Evolutionary conservation across 345 rosid species (phyloP), one percentile per base, ranked within the genome.

Genomic region (Arabis hirsuta): DNA sequence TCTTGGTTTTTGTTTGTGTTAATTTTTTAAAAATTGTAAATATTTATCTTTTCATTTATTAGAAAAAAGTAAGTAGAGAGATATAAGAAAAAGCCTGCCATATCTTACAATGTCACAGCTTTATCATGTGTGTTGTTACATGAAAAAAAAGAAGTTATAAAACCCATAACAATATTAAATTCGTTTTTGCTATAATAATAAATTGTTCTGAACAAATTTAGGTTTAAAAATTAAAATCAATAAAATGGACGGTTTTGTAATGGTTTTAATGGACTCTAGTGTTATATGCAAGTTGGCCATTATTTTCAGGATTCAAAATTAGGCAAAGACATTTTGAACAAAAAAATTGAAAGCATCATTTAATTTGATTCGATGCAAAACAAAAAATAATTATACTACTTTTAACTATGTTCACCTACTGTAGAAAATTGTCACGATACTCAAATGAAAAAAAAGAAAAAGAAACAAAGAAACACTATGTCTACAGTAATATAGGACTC

Each of bases 1-100:
- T 53, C 31, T 24, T 68, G 19, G 11, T 24, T 44, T 47, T 12
- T 26, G 27, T 12, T 47, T 42, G 3, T n/a, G 3, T 16, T 10
- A 12, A 7, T 46, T 4, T 12, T 39, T 20, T 52, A 10, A 11
- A 39, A 12, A 22, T 12, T 3, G 9, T 16, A 0, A 6, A 36
- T 62, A 10, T 26, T 54, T 55, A 20, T 66, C 8, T 13, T 56
- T 74, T 39, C 14, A 41, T 32, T 51, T 51, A 59, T 51, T 32
- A 34, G 36, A 22, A 65, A 65, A 74, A 76, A 69, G 34, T 5
- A 55, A 54, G n/a, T 51, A 55, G 19, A 52, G 19, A 44, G 0
- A 36, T 44, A 74, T 12, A 52, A n/a, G 38, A 61, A 36, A 75
- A 75, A 60, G 64, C 69, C 79, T 75, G 74, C 64, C 69, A 68